phyloP scores from a whole-genome alignment of 495 filamentous ascomycete species.

The Neurospora tetraspora region DNA sequence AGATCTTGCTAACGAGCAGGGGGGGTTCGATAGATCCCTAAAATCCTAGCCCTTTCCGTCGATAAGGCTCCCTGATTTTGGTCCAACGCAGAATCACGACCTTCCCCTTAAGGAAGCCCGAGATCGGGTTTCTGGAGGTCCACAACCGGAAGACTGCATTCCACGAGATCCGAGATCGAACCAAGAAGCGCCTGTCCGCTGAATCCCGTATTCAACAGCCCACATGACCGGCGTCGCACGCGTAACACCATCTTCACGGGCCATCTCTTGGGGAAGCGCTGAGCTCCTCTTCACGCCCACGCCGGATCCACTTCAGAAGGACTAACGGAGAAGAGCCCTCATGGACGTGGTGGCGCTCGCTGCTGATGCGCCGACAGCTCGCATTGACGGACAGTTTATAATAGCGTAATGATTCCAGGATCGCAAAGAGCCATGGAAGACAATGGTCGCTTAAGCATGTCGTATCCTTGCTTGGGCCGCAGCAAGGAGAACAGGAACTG shows the following conservation, averaged over 20 bases:
- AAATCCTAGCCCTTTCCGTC: neutral
- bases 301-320: neutral
- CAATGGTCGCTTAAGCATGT: neutral
- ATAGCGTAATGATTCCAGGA: neutral
- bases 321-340: neutral
- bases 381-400: neutral
- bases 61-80: neutral
- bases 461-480: neutral
- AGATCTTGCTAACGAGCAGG: neutral
- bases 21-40: neutral
- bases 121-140: neutral
- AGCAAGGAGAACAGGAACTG: neutral
- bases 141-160: neutral
- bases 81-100: neutral
- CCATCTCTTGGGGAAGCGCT: neutral
- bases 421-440: neutral
- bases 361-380: neutral
- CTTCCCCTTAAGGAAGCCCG: neutral
- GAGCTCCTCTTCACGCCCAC: neutral
- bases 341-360: neutral
- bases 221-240: neutral
- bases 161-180: neutral
- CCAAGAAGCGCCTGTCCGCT: neutral
- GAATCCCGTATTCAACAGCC: neutral
- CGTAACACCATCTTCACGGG: neutral